Percentiles rank a stretch among this genome's conserved stretches.
Conservation (phyloP, 345 rosid species). For the Linum usitatissimum region DNA sequence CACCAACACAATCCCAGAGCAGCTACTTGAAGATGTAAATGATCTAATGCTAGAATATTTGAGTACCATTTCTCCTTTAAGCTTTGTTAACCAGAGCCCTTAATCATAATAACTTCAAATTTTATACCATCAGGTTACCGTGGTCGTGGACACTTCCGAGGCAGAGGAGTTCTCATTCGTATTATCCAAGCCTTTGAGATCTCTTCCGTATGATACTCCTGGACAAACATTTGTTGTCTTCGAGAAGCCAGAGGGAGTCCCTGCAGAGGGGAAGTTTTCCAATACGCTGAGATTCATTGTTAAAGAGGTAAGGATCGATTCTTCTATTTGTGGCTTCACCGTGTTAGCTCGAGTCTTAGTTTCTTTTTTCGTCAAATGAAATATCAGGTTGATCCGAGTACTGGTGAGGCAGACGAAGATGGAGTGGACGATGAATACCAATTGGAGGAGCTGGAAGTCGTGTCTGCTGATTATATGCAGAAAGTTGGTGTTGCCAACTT, state of each 20-base stretch:
- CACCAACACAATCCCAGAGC: conserved; percentile 93
- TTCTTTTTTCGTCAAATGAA: conserved; percentile 4
- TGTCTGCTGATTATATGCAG: conserved; percentile 81
- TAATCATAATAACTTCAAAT: conserved; percentile 1
- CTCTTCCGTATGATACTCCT: conserved; percentile 90
- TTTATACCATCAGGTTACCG: conserved; percentile 52
- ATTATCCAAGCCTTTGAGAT: conserved; percentile 54
- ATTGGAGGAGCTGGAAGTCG: conserved; percentile 91
- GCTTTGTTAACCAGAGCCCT: conserved; percentile 8
- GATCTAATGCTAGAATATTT: conserved; percentile 6
- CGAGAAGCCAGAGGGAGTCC: conserved; percentile 74
- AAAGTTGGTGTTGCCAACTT: conserved; percentile 83
- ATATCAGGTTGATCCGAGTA: conserved; percentile 72
- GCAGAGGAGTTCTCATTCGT: conserved; percentile 73
- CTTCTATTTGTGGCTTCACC: background rate
- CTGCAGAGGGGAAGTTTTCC: conserved; percentile 81
- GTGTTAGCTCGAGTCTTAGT: background rate
- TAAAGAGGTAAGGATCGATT: conserved; percentile 51
- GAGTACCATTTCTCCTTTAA: background rate
- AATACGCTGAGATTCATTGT: conserved; percentile 77
- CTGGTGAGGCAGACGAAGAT: conserved; percentile 89
- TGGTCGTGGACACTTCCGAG: conserved; percentile 81
- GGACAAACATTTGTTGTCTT: conserved; percentile 85
- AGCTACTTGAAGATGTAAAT: conserved; percentile 78
- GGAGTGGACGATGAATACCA: conserved; percentile 98